Evolutionary conservation across 176 grass and related monocot genomes (phyloP), one percentile per base, ranked within the genome.

Genomic region (Aegilops umbellulata): DNA sequence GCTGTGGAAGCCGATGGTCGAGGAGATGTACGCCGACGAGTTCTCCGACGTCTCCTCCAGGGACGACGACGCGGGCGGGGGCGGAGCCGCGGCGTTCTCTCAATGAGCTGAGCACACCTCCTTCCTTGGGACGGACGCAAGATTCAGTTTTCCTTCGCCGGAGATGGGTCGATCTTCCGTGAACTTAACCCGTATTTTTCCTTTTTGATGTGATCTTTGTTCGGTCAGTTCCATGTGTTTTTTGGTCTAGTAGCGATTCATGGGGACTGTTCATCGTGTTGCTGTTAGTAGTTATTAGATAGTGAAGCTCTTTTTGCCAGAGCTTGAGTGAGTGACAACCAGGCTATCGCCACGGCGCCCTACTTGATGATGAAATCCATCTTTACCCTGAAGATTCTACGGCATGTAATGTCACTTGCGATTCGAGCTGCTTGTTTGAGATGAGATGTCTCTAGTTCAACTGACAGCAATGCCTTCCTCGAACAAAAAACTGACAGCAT

Each of bases 1-100:
- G 80, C 90, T 99, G 76, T 99, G 97, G 97, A 99, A 99, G 88
- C 97, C 94, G 25, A 99, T 96, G 97, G 83, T 99, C 63, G 94
- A 99, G 84, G 97, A 99, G 87, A 94, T 99, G 94, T 96, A 99
- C 88, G 88, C 84, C 70, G 92, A 99, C 57, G 94, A 96, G 76
- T 91, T 98, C 88, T 85, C 80, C 25, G 19, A 6, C 46, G 46
- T 49, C 46, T 49, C 46, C 26, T 78, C 74, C 38, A 65, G 69
- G 58, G 55, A 67, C 31, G 74, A 65, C 57, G 61, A 3, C 64
- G 30, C 29, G 4, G 49, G 57, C 62, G 36, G 20, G 75, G 42
- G 47, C n/a, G n/a, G n/a, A n/a, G n/a, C n/a, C n/a, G 69, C 47
- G 7, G 65, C 89, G 5, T 84, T 81, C 1, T 69, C 89, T 58